These are phyloP conservation scores for Pouteria glomerata DNA, from an alignment of 148 eudicot genomes.

Conservation along the genomic window DNA sequence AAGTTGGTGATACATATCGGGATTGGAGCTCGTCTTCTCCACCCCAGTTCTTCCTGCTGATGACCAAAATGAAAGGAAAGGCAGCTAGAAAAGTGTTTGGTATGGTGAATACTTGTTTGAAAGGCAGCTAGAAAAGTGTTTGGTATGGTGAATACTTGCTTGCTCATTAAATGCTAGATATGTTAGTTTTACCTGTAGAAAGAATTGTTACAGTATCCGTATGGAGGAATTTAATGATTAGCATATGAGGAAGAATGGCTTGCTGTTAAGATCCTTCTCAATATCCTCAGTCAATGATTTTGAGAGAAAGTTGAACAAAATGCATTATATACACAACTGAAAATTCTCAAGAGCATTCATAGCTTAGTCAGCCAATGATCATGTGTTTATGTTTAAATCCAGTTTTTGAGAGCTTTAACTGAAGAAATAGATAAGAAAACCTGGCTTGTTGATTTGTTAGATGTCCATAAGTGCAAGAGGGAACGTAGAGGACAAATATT, in stretches of 20 bases:
- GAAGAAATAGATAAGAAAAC: no score
- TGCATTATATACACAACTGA: no score
- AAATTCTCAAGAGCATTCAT: no score
- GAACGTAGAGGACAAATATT: no score
- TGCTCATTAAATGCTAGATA: neutral
- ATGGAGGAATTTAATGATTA: neutral
- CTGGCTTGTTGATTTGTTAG: no score
- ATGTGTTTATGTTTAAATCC: no score
- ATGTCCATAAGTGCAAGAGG: no score
- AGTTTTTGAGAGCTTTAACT: no score
- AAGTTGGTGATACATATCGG: neutral
- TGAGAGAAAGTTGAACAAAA: no score
- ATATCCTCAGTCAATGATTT: no score
- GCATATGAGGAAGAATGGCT: neutral
- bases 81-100: neutral
- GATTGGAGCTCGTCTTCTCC: constrained; percentile 2
- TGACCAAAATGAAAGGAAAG: neutral
- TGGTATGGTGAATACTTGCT: neutral
- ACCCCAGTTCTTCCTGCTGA: constrained; percentile 1
- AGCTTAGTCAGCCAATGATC: no score
- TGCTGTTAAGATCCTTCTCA: no score
- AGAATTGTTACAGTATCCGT: neutral
- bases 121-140: neutral
- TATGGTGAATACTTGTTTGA: neutral
- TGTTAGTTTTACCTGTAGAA: neutral